Base-by-base conservation (phyloP, 331 rosid genomes). In the Quercus tomentella region DNA sequence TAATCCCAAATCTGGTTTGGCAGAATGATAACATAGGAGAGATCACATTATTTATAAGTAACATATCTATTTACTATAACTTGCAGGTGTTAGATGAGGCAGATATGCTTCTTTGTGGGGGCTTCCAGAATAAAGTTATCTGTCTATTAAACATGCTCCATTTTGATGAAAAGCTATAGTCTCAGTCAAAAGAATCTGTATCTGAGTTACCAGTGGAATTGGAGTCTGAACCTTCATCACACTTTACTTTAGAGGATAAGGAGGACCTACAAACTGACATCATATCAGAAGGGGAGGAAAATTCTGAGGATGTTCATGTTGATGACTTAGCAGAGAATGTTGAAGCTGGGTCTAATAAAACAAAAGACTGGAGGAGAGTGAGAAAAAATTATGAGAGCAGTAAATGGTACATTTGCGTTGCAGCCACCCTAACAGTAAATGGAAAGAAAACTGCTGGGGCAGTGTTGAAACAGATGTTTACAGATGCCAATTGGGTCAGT, bases 381-480 rank as follows among this genome's bases (percentile, higher is more conserved):
- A 88, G 96, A 82, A 93, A 91, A 82, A 41, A 1, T 84, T 95
- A 89, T 72, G 85, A 89, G 51, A 93, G 94, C 72, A 93, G 97
- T 80, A 93, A 95, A 83, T 96, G 91, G 79, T 95, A 93, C 85
- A 82, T 95, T 83, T 95, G 93, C 84, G 92, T 93, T 82, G 99
- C 98, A 30, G 98, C 99, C 62, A 95, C 98, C 49, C 98, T 95
- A 82, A 98, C 98, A 15, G 86, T 83, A 60, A 95, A 95, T 84
- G 99, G 98, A 80, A 95, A 93, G 92, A 93, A 89, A 87, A 93
- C 99, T 65, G 98, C 98, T 3, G 98, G 98, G 72, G 91, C 82
- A 56, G 77, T 90, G 70, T 82, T 95, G 86, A 92, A 92, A 75
- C 80, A 91, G 76, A 85, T 93, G 97, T 95, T 91, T 88, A 90